Evolutionary conservation across 2,329 filamentous ascomycete genomes (phyloP).

Genomic region (Bipolaris cookei): DNA sequence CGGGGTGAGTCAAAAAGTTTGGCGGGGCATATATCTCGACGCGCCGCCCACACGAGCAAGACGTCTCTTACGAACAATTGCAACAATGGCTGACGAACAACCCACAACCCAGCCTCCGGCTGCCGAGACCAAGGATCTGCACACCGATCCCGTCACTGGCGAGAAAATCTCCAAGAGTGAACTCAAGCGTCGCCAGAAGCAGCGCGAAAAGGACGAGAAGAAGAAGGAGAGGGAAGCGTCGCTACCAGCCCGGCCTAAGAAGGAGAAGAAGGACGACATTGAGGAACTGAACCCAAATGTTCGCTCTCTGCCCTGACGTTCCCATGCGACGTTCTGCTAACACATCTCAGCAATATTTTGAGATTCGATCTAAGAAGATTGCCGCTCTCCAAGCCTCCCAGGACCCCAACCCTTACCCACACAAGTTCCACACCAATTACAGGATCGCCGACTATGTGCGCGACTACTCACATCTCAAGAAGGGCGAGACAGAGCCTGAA

Average conservation of each 20-base stretch:
- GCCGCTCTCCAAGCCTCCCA: constrained; percentile 76
- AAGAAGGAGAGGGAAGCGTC: constrained; percentile 83
- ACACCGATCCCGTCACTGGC: constrained; percentile 91
- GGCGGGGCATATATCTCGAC: constrained; percentile 23
- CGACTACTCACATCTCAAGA: constrained; percentile 81
- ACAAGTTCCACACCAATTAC: constrained; percentile 89
- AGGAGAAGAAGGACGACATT: constrained; percentile 68
- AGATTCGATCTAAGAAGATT: constrained; percentile 86
- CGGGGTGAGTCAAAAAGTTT: constrained; percentile 34
- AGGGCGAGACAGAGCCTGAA: constrained; percentile 80
- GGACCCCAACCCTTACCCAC: constrained; percentile 81
- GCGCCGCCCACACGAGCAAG: constrained; percentile 27
- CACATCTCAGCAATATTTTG: constrained; percentile 79
- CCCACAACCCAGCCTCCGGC: constrained; percentile 34
- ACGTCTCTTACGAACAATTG: constrained; percentile 17
- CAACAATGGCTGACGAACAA: constrained; percentile 44
- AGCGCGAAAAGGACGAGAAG: constrained; percentile 85
- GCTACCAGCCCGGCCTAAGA: constrained; percentile 64
- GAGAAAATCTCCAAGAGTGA: constrained; percentile 69
- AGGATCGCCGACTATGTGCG: constrained; percentile 80
- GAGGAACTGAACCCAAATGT: constrained; percentile 76
- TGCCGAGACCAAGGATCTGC: constrained; percentile 64
- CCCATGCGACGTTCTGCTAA: constrained; percentile 24
- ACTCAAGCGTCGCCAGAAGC: constrained; percentile 94
- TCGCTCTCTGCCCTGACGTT: constrained; percentile 40